Conservation (phyloP, 2,329 filamentous ascomycete species). For the Colletotrichum chrysophilum region DNA sequence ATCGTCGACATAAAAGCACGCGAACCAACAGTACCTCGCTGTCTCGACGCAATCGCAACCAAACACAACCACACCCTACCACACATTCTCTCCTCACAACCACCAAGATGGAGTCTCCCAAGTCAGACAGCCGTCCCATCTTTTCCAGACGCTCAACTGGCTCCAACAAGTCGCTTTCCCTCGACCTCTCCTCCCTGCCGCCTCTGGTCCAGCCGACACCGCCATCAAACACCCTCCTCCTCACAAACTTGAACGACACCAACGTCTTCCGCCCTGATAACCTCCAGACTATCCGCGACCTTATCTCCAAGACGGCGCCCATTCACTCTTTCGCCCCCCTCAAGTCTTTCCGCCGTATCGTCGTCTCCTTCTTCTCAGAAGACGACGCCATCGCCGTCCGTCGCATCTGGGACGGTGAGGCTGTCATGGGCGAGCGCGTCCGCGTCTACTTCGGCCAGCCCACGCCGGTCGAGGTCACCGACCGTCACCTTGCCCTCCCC, state of each 20-base stretch:
- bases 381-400: slow-evolving; percentile 75
- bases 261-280: slow-evolving; percentile 79
- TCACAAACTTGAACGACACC: slow-evolving; percentile 77
- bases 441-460: slow-evolving; percentile 72
- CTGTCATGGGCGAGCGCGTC: slow-evolving; percentile 71
- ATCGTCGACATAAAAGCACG: neutral
- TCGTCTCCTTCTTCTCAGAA: slow-evolving; percentile 77
- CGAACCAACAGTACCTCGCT: neutral
- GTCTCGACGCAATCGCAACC: neutral
- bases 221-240: slow-evolving; percentile 82
- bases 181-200: slow-evolving; percentile 77
- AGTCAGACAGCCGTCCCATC: slow-evolving; percentile 30
- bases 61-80: neutral
- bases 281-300: slow-evolving; percentile 73
- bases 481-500: slow-evolving; percentile 68
- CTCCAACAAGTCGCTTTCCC: slow-evolving; percentile 60
- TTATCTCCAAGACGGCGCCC: slow-evolving; percentile 72
- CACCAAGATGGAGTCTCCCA: slow-evolving; percentile 37
- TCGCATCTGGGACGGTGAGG: slow-evolving; percentile 75
- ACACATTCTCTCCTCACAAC: neutral
- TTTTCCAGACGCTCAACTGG: slow-evolving; percentile 44
- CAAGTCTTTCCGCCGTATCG: slow-evolving; percentile 82
- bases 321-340: slow-evolving; percentile 82
- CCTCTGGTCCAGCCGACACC: slow-evolving; percentile 73
- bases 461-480: slow-evolving; percentile 59